These are phyloP conservation scores for Keithomyces neogunnii DNA, from an alignment of 2,329 filamentous ascomycete genomes.

Conservation along the genomic window DNA sequence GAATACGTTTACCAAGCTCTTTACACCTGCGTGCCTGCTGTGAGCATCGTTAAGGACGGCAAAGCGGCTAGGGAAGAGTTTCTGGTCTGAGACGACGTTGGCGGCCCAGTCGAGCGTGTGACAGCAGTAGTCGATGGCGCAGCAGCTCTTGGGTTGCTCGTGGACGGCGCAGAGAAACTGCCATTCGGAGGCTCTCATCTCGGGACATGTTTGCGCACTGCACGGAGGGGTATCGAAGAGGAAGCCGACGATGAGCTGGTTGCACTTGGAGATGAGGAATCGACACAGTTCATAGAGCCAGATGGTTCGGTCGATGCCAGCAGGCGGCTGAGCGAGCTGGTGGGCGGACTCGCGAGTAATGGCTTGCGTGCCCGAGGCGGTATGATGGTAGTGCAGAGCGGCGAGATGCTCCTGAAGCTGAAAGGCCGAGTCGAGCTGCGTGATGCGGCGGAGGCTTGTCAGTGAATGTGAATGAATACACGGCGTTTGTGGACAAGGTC, in stretches of 20 bases:
- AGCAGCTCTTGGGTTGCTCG: conserved; percentile 92
- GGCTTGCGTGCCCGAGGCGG: conserved; percentile 56
- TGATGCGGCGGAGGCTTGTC: conserved; percentile 3
- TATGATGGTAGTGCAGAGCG: conserved; percentile 78
- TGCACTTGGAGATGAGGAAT: conserved; percentile 90
- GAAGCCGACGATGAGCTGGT: conserved; percentile 84
- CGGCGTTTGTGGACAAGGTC: not conserved
- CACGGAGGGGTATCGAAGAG: conserved; percentile 87
- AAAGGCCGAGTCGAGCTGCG: conserved; percentile 89
- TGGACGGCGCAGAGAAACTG: conserved; percentile 98
- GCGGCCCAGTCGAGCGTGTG: conserved; percentile 98
- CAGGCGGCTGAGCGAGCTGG: conserved; percentile 70
- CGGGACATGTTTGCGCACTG: conserved; percentile 80
- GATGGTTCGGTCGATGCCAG: conserved; percentile 73
- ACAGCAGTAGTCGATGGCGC: conserved; percentile 97
- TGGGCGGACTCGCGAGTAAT: conserved; percentile 69
- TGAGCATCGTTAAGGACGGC: conserved; percentile 46
- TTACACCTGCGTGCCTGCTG: conserved; percentile 57
- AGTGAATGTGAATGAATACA: conserved; percentile 1
- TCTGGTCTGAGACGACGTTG: conserved; percentile 86
- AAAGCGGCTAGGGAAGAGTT: conserved; percentile 87
- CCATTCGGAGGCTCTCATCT: conserved; percentile 99
- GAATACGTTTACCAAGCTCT: conserved; percentile 92
- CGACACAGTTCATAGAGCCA: conserved; percentile 98
- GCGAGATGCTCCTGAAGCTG: conserved; percentile 96